Evolutionary conservation across 352 stramenopile genomes (phyloP).

Genomic region (Peronospora belbahrii): DNA sequence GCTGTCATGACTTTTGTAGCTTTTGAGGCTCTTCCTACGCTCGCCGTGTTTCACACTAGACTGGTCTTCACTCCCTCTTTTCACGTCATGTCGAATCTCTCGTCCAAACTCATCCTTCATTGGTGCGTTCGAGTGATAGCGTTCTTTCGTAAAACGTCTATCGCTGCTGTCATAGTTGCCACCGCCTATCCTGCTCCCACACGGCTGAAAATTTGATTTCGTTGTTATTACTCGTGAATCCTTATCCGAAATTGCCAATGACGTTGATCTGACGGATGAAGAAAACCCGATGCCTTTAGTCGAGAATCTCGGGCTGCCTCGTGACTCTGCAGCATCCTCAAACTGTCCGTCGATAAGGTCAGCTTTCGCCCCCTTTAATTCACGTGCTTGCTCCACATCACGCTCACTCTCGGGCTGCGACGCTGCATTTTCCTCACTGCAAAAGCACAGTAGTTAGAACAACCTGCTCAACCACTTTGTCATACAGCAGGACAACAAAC

Average conservation of each 20-base stretch:
- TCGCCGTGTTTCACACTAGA: neutral
- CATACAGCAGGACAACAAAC: slow-evolving; percentile 25
- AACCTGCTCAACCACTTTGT: slow-evolving; percentile 3
- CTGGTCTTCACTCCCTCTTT: slow-evolving; percentile 9
- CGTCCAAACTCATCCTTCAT: slow-evolving; percentile 26
- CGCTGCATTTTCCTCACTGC: slow-evolving; percentile 51
- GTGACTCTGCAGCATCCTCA: slow-evolving; percentile 37
- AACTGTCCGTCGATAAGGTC: slow-evolving; percentile 35
- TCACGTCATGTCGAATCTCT: slow-evolving; percentile 19
- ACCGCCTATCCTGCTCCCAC: neutral
- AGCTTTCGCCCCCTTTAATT: neutral
- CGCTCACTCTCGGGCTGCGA: slow-evolving; percentile 26
- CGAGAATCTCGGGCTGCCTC: slow-evolving; percentile 27
- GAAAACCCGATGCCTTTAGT: slow-evolving; percentile 20
- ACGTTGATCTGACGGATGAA: slow-evolving; percentile 6
- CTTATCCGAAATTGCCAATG: neutral
- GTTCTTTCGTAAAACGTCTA: slow-evolving; percentile 2
- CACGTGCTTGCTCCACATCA: slow-evolving; percentile 14
- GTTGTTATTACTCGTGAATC: neutral
- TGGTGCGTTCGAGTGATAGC: neutral
- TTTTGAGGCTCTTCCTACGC: slow-evolving; percentile 2
- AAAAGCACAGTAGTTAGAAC: slow-evolving; percentile 8
- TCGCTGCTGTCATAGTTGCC: slow-evolving; percentile 1
- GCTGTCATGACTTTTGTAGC: neutral
- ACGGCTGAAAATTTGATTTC: slow-evolving; percentile 1